Conservation (phyloP, 1,284 basidiomycete species). For the Cutaneotrichosporon sp. region DNA sequence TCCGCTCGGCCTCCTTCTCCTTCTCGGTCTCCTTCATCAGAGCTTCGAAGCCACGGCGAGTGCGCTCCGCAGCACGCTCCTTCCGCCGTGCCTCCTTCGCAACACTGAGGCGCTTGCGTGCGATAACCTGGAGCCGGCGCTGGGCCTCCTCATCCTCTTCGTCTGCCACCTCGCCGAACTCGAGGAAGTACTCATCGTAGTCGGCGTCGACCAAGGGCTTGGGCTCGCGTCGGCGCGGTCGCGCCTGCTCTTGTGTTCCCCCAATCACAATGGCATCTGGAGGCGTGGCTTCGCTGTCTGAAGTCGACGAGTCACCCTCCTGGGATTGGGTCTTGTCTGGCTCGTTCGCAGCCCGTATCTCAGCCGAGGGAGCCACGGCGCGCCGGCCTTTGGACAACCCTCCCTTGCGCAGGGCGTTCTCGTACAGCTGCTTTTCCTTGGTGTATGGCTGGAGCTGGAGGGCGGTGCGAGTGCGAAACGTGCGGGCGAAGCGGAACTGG, state of each 20-base stretch:
- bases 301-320: background rate
- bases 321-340: constrained; percentile 11
- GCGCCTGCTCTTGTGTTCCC: constrained; percentile 26
- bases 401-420: constrained; percentile 41
- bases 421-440: constrained; percentile 48
- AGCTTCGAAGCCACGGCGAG: constrained; percentile 33
- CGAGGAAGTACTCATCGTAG: constrained; percentile 43
- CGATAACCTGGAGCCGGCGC: constrained; percentile 37
- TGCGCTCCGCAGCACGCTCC: constrained; percentile 28
- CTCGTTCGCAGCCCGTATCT: constrained; percentile 17
- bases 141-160: constrained; percentile 30
- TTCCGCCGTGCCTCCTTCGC: constrained; percentile 34
- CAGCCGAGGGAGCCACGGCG: constrained; percentile 16
- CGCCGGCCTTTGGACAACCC: constrained; percentile 38
- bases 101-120: constrained; percentile 27
- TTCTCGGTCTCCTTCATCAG: constrained; percentile 25
- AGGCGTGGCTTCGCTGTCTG: constrained; percentile 16
- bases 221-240: constrained; percentile 6
- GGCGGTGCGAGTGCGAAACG: constrained; percentile 51
- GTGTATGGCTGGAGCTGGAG: constrained; percentile 54
- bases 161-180: constrained; percentile 35
- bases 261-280: constrained; percentile 45
- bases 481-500: constrained; percentile 46
- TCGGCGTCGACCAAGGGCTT: constrained; percentile 36
- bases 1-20: constrained; percentile 7